Percentiles rank a stretch among this genome's conserved stretches.
phyloP scores from a whole-genome alignment of 139 green algal genomes.

The Chlorella vulgaris region DNA sequence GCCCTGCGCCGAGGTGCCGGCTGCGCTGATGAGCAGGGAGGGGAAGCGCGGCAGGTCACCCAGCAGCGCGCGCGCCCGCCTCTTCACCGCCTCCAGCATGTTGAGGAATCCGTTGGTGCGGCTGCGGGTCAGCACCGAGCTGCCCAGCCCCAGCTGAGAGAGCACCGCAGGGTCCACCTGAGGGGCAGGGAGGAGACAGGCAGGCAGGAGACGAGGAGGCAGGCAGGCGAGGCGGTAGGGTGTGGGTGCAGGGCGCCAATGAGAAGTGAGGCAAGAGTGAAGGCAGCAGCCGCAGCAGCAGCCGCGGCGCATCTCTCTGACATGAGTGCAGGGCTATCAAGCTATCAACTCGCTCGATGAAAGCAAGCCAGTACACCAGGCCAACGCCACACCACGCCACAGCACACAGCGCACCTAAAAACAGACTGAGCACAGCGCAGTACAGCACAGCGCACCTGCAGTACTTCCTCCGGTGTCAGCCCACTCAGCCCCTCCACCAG shows the following conservation, averaged over 20 bases:
- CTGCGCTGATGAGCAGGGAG: slow-evolving; percentile 77
- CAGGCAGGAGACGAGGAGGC: background rate
- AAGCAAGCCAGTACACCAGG: too few species aligned
- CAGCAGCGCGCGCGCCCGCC: slow-evolving; percentile 58
- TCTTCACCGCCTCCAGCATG: slow-evolving; percentile 83
- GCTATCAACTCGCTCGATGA: too few species aligned
- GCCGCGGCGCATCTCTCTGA: too few species aligned
- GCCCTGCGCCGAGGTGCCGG: slow-evolving; percentile 60
- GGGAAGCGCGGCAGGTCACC: slow-evolving; percentile 80
- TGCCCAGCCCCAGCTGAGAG: slow-evolving; percentile 50
- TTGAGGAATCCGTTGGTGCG: slow-evolving; percentile 83
- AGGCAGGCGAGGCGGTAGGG: background rate
- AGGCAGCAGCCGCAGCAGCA: background rate
- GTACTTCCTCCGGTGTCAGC: slow-evolving; percentile 66
- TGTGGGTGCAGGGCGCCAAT: background rate
- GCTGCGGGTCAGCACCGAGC: slow-evolving; percentile 60
- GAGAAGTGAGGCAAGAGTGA: background rate
- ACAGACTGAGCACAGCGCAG: background rate
- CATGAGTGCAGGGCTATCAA: too few species aligned
- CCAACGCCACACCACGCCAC: too few species aligned
- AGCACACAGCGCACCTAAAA: background rate
- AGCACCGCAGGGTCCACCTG: slow-evolving; percentile 46
- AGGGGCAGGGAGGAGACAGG: background rate
- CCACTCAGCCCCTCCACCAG: slow-evolving; percentile 70
- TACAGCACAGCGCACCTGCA: slow-evolving; percentile 39